phyloP scores from a whole-genome alignment of 202 grass and related monocot genomes.

The Bolboschoenoplectus hybrid region DNA sequence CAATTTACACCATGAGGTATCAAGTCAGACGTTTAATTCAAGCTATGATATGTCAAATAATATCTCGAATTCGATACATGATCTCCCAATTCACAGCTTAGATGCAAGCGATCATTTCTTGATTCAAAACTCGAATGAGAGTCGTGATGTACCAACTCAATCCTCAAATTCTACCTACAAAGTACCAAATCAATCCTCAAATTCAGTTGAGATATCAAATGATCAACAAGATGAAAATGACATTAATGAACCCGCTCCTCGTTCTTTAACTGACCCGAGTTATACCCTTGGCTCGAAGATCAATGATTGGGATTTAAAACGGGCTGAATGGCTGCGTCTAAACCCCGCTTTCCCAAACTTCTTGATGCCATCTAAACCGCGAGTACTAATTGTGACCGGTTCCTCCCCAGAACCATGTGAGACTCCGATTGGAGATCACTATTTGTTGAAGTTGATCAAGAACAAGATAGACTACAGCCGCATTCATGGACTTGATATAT shows the following conservation, averaged over 20 bases:
- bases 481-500: slow-evolving; percentile 74
- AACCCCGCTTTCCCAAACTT: slow-evolving; percentile 53
- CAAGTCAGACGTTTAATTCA: not conserved
- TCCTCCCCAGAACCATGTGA: slow-evolving; percentile 59
- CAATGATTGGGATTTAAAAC: slow-evolving; percentile 56
- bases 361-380: slow-evolving; percentile 46
- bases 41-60: slow-evolving; percentile 14
- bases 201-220: not conserved
- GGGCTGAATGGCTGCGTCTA: slow-evolving; percentile 54
- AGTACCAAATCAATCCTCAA: slow-evolving; percentile 19
- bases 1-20: not conserved
- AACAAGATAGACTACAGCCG: slow-evolving; percentile 98
- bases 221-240: slow-evolving; percentile 5
- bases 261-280: slow-evolving; percentile 51
- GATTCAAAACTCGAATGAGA: slow-evolving; percentile 11
- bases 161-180: not conserved
- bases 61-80: not conserved
- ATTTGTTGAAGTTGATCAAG: slow-evolving; percentile 79
- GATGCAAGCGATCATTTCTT: not conserved
- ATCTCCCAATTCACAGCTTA: not conserved
- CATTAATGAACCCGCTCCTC: slow-evolving; percentile 22
- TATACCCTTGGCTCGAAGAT: slow-evolving; percentile 58
- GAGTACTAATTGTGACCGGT: slow-evolving; percentile 78
- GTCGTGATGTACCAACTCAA: not conserved
- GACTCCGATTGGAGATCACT: slow-evolving; percentile 65